Evolutionary conservation across 2,329 filamentous ascomycete genomes (phyloP), one percentile per base, ranked within the genome.

Genomic region (Pyrenophora teres): DNA sequence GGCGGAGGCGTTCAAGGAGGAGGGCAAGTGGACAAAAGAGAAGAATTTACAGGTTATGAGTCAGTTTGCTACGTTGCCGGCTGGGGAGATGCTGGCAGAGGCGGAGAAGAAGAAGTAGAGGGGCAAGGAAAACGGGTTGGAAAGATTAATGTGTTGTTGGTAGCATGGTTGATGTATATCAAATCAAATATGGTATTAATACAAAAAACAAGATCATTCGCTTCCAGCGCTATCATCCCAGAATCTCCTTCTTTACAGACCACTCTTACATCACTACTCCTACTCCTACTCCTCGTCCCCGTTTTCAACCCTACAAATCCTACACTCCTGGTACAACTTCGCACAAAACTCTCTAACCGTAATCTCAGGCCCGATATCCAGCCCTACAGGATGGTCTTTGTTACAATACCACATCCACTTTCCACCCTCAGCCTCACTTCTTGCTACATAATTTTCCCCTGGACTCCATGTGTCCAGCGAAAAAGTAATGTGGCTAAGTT

Each of bases 21-120:
- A 78, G 41, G 75, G 75, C 57, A 71, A 72, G 54, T 74, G 82
- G 65, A 78, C 76, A 13, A 76, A 75, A 35, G 77, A 81, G 65
- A 76, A 77, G 45, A 79, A 79, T 58, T 55, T 77, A 51, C 73
- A 76, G 60, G 79, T 79, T 13, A 80, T 82, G 80, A 69, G 71
- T 9, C 66, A 76, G 56, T 83, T 76, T 74, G 79, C 79, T 21
- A 82, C 80, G 6, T 68, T 81, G 50, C 72, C 78, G 6, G 76
- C 76, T 6, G 69, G 72, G 52, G 73, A 73, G 56, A 72, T 76
- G 71, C 55, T 68, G 46, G 56, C 53, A 40, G 65, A 69, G 52
- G 52, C 62, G 50, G 59, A 56, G 42, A 53, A 49, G 30, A 25
- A 32, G 27, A 15, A 40, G 23, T 40, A 27, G 38, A 15, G 13